These are phyloP conservation scores for Helichrysum umbraculigerum DNA, from an alignment of 129 eudicot genomes.

Conservation along the genomic window DNA sequence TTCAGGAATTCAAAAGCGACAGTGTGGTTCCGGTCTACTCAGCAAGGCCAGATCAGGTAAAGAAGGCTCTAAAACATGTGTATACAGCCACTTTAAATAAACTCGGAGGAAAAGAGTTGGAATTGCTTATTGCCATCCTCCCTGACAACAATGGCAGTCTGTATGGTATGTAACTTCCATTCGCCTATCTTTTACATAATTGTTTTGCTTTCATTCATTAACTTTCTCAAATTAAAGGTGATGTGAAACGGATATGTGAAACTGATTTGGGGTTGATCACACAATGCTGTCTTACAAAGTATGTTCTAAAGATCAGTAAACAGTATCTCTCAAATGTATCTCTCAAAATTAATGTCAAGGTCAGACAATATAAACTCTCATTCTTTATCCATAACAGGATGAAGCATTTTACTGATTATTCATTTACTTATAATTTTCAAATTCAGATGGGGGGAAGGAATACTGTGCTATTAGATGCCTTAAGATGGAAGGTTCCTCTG, in stretches of 20 bases:
- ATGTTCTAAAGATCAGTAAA: constrained; percentile 64
- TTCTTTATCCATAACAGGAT: not conserved
- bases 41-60: constrained; percentile 74
- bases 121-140: constrained; percentile 68
- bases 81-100: constrained; percentile 47
- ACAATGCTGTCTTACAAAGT: constrained; percentile 78
- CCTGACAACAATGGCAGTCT: constrained; percentile 79
- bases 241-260: constrained; percentile 72
- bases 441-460: constrained; percentile 77
- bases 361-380: constrained; percentile 9
- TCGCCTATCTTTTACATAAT: not conserved
- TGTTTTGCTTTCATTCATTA: not conserved
- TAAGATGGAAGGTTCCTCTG: constrained; percentile 69
- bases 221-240: constrained; percentile 44
- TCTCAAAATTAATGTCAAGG: constrained; percentile 74
- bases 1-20: constrained; percentile 66
- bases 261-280: constrained; percentile 76
- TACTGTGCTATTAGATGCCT: constrained; percentile 77
- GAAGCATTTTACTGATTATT: not conserved
- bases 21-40: constrained; percentile 59
- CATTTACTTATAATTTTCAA: not conserved
- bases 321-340: constrained; percentile 73
- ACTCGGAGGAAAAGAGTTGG: constrained; percentile 64
- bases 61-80: constrained; percentile 59
- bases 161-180: constrained; percentile 46